phyloP scores from a whole-genome alignment of 345 rosid species.

The Firmiana major region DNA sequence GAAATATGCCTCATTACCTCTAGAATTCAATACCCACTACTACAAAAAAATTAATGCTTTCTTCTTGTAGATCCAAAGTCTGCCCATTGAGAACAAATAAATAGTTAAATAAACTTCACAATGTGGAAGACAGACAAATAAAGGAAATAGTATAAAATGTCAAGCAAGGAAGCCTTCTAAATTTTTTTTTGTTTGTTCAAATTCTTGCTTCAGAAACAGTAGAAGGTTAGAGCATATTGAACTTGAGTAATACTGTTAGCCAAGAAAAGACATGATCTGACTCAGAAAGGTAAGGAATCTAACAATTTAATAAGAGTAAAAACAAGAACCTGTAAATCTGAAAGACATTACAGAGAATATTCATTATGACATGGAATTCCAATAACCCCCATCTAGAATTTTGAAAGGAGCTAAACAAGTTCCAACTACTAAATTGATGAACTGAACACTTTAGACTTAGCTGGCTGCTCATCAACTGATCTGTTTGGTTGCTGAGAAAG shows the following conservation, averaged over 20 bases:
- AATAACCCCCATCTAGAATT: constrained; percentile 22
- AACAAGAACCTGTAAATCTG: constrained; percentile 34
- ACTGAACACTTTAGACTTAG: constrained; percentile 15
- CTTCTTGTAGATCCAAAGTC: constrained; percentile 23
- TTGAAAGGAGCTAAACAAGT: constrained; percentile 11
- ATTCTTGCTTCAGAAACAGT: constrained; percentile 33
- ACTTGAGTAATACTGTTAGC: constrained; percentile 14
- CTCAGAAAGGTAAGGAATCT: constrained; percentile 36
- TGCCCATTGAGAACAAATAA: constrained; percentile 13
- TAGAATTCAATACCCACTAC: constrained; percentile 7
- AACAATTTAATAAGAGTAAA: constrained; percentile 32
- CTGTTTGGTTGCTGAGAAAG: constrained; percentile 30
- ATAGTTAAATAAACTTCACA: neutral
- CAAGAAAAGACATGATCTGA: constrained; percentile 37
- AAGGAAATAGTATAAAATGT: constrained; percentile 28
- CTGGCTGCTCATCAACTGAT: constrained; percentile 10
- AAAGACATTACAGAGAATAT: constrained; percentile 19
- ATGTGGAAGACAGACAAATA: constrained; percentile 15
- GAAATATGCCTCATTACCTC: constrained; percentile 67
- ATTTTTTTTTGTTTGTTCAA: constrained; percentile 7
- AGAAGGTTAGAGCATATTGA: constrained; percentile 11
- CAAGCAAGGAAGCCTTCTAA: constrained; percentile 22
- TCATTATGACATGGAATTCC: constrained; percentile 56
- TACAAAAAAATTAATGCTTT: neutral
- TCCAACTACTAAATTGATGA: constrained; percentile 8